A percentile compares a stretch with the other conserved stretches of the same genome.
These are phyloP conservation scores for Thyridium curvatum DNA, from an alignment of 2,329 filamentous ascomycete species.

Conservation along the genomic window DNA sequence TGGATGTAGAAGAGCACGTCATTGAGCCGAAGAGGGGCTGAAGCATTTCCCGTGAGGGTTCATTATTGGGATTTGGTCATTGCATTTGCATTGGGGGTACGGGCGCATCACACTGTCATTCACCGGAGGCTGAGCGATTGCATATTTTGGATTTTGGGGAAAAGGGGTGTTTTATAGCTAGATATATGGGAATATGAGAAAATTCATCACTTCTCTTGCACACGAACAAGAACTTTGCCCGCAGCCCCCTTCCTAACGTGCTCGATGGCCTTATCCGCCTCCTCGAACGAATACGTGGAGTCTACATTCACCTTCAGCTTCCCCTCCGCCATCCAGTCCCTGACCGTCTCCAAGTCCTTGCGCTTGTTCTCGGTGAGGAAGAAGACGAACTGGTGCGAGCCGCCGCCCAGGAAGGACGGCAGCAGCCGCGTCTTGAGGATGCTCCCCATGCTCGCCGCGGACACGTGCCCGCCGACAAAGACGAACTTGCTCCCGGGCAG, in stretches of 20 bases:
- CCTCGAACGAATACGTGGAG: slow-evolving; percentile 45
- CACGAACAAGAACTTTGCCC: slow-evolving; percentile 50
- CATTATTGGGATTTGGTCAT: too few species aligned
- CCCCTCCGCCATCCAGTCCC: slow-evolving; percentile 48
- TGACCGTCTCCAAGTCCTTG: slow-evolving; percentile 43
- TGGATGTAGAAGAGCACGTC: too few species aligned
- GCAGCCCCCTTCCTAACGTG: slow-evolving; percentile 48
- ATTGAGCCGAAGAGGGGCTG: too few species aligned
- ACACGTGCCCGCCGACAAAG: slow-evolving; percentile 37
- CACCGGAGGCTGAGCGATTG: too few species aligned
- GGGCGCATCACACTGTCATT: too few species aligned
- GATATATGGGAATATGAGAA: too few species aligned
- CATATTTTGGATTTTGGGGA: too few species aligned
- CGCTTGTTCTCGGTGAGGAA: slow-evolving; percentile 25
- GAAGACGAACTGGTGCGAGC: slow-evolving; percentile 33
- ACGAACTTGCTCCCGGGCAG: slow-evolving; percentile 41
- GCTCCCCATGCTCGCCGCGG: slow-evolving; percentile 8
- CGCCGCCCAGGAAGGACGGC: slow-evolving; percentile 28
- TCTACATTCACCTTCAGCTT: slow-evolving; percentile 53
- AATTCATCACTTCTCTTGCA: slow-evolving; percentile 5
- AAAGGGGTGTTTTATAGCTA: too few species aligned
- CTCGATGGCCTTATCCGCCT: slow-evolving; percentile 50
- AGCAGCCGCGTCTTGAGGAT: slow-evolving; percentile 16
- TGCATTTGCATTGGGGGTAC: too few species aligned
- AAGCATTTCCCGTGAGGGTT: background rate